Evolutionary conservation across 2,329 filamentous ascomycete genomes (phyloP).

Genomic region (Pseudocercospora fuligena): DNA sequence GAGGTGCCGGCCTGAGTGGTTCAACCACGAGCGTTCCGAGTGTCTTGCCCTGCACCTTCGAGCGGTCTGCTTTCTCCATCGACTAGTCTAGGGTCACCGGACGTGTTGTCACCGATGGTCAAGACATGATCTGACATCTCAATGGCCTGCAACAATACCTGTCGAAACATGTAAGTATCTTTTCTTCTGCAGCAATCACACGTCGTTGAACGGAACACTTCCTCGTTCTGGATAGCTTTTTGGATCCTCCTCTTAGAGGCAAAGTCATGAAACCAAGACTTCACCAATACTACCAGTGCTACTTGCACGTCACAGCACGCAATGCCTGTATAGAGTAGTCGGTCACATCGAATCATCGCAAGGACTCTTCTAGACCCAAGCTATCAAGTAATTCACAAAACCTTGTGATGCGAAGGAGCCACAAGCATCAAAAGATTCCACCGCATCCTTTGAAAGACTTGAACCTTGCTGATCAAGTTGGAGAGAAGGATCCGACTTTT

Average conservation of each 20-base stretch:
- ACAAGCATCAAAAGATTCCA: neutral
- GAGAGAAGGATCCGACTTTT: neutral
- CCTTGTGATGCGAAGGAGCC: neutral
- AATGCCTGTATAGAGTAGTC: neutral
- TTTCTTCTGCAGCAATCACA: neutral
- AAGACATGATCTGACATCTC: no score
- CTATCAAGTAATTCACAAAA: neutral
- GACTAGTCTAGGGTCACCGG: no score
- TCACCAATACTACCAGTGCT: neutral
- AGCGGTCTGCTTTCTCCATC: no score
- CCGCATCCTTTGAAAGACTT: neutral
- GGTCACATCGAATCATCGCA: no score
- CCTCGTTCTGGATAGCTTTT: neutral
- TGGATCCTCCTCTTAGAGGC: neutral
- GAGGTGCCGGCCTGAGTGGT: no score
- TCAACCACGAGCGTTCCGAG: no score
- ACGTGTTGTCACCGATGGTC: no score
- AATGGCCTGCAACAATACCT: no score
- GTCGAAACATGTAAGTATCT: no score
- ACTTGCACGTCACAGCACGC: neutral
- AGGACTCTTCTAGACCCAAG: no score
- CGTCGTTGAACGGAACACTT: neutral
- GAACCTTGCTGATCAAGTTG: neutral
- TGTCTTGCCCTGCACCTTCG: no score
- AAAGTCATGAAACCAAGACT: no score